These are phyloP conservation scores for Diatrype stigma DNA, from an alignment of 2,329 filamentous ascomycete species.

Conservation along the genomic window DNA sequence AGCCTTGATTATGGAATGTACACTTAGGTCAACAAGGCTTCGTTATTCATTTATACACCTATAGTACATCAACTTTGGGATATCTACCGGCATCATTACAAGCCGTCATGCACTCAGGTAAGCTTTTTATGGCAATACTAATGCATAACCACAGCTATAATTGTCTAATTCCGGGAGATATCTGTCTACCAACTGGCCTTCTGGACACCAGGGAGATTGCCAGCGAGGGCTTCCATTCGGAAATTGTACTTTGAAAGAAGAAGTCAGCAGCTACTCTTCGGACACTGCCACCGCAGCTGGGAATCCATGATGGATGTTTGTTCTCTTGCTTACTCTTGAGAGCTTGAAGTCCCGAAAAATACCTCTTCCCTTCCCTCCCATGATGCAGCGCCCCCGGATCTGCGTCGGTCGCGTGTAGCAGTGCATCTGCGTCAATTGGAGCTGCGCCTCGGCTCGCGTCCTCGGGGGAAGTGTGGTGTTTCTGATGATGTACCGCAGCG, in stretches of 20 bases:
- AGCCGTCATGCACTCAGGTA: background rate
- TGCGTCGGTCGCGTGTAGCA: constrained; percentile 90
- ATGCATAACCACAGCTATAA: background rate
- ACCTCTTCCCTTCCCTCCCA: constrained; percentile 86
- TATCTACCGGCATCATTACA: constrained; percentile 1
- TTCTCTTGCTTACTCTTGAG: constrained; percentile 76
- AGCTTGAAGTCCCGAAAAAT: constrained; percentile 92
- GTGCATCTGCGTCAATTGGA: constrained; percentile 93
- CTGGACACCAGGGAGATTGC: constrained; percentile 84
- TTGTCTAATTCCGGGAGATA: background rate
- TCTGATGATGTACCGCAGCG: constrained; percentile 84
- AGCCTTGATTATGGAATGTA: too few relatives aligned
- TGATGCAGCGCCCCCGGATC: constrained; percentile 88
- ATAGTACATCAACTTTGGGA: constrained; percentile 9
- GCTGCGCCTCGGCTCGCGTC: constrained; percentile 84
- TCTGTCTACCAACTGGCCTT: constrained; percentile 91
- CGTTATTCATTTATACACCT: constrained; percentile 1
- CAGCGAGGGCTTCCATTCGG: constrained; percentile 79
- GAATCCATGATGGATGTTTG: background rate
- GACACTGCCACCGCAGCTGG: too few relatives aligned
- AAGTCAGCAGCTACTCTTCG: constrained; percentile 19
- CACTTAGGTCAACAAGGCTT: too few relatives aligned
- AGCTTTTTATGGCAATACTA: too few relatives aligned
- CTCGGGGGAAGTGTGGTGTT: constrained; percentile 82
- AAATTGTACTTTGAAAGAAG: constrained; percentile 72